A percentile compares a stretch with the other conserved stretches of the same genome.
These are phyloP conservation scores for Sarcomyxa edulis DNA, from an alignment of 768 basidiomycete species.

Conservation along the genomic window DNA sequence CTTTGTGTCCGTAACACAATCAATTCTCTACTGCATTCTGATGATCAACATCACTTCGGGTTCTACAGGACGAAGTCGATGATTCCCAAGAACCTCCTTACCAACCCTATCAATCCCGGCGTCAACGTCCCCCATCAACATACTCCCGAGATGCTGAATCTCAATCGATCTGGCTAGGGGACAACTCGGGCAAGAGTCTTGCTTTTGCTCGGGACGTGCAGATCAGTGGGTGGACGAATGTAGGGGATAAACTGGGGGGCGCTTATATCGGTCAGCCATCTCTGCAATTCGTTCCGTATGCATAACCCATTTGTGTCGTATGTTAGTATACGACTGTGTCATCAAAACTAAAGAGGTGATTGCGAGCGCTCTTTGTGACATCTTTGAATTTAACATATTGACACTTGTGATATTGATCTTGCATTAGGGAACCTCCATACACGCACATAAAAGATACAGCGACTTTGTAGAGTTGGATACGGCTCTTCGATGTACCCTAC, in stretches of 20 bases:
- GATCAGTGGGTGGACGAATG: slow-evolving; percentile 67
- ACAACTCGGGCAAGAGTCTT: slow-evolving; percentile 47
- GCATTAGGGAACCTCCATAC: slow-evolving; percentile 52
- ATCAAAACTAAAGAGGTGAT: slow-evolving; percentile 57
- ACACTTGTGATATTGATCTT: neutral
- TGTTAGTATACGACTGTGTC: slow-evolving; percentile 61
- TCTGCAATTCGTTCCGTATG: slow-evolving; percentile 3
- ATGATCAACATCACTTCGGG: neutral
- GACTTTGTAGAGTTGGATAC: slow-evolving; percentile 54
- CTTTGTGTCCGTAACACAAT: slow-evolving; percentile 39
- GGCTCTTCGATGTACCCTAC: slow-evolving; percentile 43
- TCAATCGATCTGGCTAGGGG: slow-evolving; percentile 64
- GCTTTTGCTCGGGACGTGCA: slow-evolving; percentile 62
- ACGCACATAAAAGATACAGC: slow-evolving; percentile 62
- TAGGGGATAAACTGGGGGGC: slow-evolving; percentile 58
- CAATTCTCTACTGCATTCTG: slow-evolving; percentile 1
- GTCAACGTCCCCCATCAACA: slow-evolving; percentile 41
- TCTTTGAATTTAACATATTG: slow-evolving; percentile 1
- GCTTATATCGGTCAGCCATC: slow-evolving; percentile 67
- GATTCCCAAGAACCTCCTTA: too few species aligned
- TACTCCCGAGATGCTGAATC: slow-evolving; percentile 55
- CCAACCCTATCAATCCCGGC: slow-evolving; percentile 21
- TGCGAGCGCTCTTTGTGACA: slow-evolving; percentile 13
- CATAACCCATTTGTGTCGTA: neutral
- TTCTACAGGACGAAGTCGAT: slow-evolving; percentile 12